These are phyloP conservation scores for Emmonsiellopsis sp. DNA, from an alignment of 2,329 filamentous ascomycete genomes.

Conservation along the genomic window DNA sequence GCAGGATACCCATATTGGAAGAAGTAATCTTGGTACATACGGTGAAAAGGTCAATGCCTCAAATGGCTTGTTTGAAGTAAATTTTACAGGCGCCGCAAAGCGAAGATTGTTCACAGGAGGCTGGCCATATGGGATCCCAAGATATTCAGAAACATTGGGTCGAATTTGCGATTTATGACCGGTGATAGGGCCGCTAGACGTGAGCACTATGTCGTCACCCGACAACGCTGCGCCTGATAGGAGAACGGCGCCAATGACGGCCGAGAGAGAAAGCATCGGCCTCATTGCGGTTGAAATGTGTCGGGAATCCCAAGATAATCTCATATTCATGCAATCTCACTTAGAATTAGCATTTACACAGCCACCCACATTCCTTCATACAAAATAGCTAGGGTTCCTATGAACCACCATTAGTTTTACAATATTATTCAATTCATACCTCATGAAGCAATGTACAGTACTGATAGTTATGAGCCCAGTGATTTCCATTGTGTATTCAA, in stretches of 20 bases:
- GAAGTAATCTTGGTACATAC: background rate
- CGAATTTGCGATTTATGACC: slow-evolving; percentile 8
- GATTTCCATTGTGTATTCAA: too few species aligned
- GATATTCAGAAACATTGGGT: slow-evolving; percentile 10
- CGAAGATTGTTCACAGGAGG: slow-evolving; percentile 8
- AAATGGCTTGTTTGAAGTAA: background rate
- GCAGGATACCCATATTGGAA: too few species aligned
- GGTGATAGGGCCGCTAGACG: slow-evolving; percentile 8
- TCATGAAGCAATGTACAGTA: too few species aligned
- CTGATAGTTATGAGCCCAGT: too few species aligned
- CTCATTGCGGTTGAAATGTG: slow-evolving; percentile 1
- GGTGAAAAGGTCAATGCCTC: background rate
- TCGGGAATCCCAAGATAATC: too few species aligned
- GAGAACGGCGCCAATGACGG: background rate
- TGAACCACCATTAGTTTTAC: too few species aligned
- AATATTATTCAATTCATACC: too few species aligned
- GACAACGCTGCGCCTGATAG: background rate
- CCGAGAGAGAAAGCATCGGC: slow-evolving; percentile 7
- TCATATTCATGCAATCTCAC: too few species aligned
- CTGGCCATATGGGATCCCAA: slow-evolving; percentile 11
- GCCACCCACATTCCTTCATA: too few species aligned
- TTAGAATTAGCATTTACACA: too few species aligned
- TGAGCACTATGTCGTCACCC: slow-evolving; percentile 7
- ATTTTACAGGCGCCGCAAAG: slow-evolving; percentile 7
- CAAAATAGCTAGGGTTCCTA: too few species aligned